These are phyloP conservation scores for Lachancea sp. DNA, from an alignment of 805 yeast genomes.

Conservation along the genomic window DNA sequence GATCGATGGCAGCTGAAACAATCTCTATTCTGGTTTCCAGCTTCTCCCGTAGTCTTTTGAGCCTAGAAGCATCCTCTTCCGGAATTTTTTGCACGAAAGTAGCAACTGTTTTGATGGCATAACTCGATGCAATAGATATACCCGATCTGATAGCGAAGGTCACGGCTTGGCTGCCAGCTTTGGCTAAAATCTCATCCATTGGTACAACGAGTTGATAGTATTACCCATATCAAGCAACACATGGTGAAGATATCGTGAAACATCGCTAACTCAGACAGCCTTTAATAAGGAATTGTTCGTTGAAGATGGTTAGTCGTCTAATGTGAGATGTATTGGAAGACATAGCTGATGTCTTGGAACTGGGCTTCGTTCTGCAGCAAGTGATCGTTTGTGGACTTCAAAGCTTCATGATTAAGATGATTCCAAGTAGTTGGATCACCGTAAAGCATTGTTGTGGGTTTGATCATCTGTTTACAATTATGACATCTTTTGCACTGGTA, in stretches of 20 bases:
- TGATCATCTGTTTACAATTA: constrained; percentile 51
- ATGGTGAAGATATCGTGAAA: too few relatives aligned
- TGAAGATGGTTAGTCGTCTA: constrained; percentile 8
- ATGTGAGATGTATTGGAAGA: constrained; percentile 91
- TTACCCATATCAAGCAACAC: too few relatives aligned
- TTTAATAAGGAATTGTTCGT: too few relatives aligned
- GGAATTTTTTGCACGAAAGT: constrained; percentile 38
- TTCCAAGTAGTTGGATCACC: constrained; percentile 99
- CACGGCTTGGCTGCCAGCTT: constrained; percentile 74
- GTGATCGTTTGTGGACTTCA: constrained; percentile 66
- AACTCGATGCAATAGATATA: constrained; percentile 64
- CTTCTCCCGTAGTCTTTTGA: constrained; percentile 39
- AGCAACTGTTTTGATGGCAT: constrained; percentile 60
- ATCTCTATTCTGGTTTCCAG: constrained; percentile 55
- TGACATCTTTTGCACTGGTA: constrained; percentile 81
- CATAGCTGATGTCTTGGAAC: constrained; percentile 68
- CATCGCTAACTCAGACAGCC: too few relatives aligned
- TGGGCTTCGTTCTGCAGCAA: constrained; percentile 68
- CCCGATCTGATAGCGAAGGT: constrained; percentile 75
- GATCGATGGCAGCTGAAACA: constrained; percentile 59
- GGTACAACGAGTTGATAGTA: not conserved
- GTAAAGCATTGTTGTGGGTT: constrained; percentile 82
- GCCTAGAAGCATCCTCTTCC: constrained; percentile 47
- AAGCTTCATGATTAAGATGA: constrained; percentile 62
- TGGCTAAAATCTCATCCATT: constrained; percentile 39